phyloP scores from a whole-genome alignment of 148 eudicot species.

The Gaultheria prostrata region DNA sequence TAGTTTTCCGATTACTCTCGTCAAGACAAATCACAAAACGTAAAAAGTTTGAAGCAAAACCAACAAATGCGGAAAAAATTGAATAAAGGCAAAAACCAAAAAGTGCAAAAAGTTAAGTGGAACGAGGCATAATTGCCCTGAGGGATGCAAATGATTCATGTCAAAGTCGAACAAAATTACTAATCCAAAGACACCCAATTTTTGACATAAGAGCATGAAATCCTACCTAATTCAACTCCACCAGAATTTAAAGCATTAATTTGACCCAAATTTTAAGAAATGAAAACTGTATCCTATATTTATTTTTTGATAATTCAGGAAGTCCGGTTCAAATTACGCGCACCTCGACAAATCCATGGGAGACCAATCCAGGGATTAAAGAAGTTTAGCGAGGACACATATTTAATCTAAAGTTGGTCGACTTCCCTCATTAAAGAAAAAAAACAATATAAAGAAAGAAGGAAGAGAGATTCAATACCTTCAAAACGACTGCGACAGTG shows the following conservation, averaged over 20 bases:
- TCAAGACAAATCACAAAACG: too few species aligned
- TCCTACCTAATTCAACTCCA: neutral
- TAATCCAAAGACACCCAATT: neutral
- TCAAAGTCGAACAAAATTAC: neutral
- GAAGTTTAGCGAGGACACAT: neutral
- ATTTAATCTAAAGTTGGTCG: neutral
- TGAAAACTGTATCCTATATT: neutral
- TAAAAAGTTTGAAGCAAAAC: too few species aligned
- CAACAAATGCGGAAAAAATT: neutral
- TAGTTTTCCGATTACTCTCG: too few species aligned
- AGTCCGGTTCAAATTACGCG: neutral
- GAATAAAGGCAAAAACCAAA: too few species aligned
- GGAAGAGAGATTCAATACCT: conserved; percentile 42
- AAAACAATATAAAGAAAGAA: neutral
- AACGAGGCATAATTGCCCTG: neutral
- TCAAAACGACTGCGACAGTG: conserved; percentile 80
- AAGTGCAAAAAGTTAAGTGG: too few species aligned
- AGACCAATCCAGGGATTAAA: neutral
- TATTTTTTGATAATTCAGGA: neutral
- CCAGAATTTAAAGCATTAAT: neutral
- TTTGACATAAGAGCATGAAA: neutral
- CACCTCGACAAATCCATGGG: neutral
- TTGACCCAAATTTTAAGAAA: neutral
- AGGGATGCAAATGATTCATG: neutral
- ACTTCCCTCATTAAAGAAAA: neutral